Evolutionary conservation across 257 asterid species (phyloP).

Genomic region (Solanum pinnatisectum): DNA sequence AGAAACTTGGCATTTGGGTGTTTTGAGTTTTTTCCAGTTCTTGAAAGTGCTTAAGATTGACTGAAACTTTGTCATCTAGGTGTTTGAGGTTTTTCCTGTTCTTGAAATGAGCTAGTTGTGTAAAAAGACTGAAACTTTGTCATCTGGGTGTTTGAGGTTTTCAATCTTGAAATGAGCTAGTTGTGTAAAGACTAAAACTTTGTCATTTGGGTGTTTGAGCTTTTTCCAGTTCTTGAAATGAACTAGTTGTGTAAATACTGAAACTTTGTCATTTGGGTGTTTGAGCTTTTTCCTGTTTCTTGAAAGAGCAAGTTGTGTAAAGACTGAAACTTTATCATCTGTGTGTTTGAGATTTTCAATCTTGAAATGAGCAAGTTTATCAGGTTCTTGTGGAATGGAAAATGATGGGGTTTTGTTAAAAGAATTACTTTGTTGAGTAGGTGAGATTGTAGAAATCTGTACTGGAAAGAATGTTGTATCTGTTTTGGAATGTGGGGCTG

Average conservation of each 20-base stretch:
- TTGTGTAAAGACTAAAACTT: constrained; percentile 24
- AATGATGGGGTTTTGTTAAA: constrained; percentile 14
- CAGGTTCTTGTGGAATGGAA: constrained; percentile 16
- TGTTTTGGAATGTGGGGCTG: constrained; percentile 31
- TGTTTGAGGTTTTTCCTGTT: neutral
- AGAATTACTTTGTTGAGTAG: constrained; percentile 21
- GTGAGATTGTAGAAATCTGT: constrained; percentile 7
- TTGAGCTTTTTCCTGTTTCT: neutral
- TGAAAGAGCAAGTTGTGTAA: neutral
- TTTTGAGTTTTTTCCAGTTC: constrained; percentile 6
- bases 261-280: constrained; percentile 30
- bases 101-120: neutral
- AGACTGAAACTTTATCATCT: neutral
- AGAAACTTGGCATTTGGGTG: neutral
- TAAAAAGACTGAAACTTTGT: neutral
- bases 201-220: constrained; percentile 24
- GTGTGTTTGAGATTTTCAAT: constrained; percentile 14
- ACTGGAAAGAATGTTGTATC: constrained; percentile 39
- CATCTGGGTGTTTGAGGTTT: neutral
- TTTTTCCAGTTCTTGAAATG: neutral
- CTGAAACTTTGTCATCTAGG: constrained; percentile 33
- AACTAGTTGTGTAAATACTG: constrained; percentile 15
- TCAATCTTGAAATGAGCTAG: neutral
- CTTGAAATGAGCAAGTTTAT: constrained; percentile 7
- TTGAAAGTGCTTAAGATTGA: neutral